Conservation (phyloP, 2,329 filamentous ascomycete species). For the Cercospora sp. region DNA sequence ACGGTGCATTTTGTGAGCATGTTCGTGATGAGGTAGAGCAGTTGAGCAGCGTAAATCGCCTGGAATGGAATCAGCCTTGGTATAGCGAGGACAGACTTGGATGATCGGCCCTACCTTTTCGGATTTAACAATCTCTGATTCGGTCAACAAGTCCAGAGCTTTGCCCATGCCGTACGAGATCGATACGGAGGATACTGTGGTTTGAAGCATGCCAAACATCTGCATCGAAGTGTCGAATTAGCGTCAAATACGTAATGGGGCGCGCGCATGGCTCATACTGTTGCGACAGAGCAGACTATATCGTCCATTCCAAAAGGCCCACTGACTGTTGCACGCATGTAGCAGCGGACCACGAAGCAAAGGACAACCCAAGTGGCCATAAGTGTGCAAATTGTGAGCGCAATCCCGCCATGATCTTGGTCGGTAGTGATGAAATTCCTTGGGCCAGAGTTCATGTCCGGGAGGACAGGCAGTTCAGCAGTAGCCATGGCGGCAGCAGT, state of each 20-base stretch:
- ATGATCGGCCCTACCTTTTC: constrained; percentile 20
- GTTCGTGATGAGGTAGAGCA: constrained; percentile 29
- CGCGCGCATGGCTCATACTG: constrained; percentile 16
- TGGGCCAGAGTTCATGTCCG: constrained; percentile 27
- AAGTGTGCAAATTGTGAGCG: constrained; percentile 28
- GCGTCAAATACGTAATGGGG: background rate
- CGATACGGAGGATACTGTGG: constrained; percentile 25
- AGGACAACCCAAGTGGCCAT: constrained; percentile 31
- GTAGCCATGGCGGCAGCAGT: constrained; percentile 20
- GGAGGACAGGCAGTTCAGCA: constrained; percentile 17
- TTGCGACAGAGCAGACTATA: constrained; percentile 27
- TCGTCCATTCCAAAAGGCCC: constrained; percentile 31
- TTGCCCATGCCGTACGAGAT: constrained; percentile 31
- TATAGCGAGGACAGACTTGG: background rate
- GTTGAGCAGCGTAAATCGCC: constrained; percentile 29
- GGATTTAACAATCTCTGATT: constrained; percentile 18
- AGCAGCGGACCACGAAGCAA: constrained; percentile 29
- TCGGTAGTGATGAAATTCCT: constrained; percentile 29
- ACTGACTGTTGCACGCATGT: constrained; percentile 30
- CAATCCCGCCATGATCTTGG: constrained; percentile 31
- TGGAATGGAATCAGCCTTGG: constrained; percentile 5
- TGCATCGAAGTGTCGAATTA: background rate
- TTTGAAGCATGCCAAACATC: constrained; percentile 29
- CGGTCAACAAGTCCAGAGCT: constrained; percentile 21
- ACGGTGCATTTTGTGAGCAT: constrained; percentile 29